A percentile compares a stretch with the other conserved stretches of the same genome.
These are phyloP conservation scores for Rosa rugosa DNA, from an alignment of 306 rosid species.

Conservation along the genomic window DNA sequence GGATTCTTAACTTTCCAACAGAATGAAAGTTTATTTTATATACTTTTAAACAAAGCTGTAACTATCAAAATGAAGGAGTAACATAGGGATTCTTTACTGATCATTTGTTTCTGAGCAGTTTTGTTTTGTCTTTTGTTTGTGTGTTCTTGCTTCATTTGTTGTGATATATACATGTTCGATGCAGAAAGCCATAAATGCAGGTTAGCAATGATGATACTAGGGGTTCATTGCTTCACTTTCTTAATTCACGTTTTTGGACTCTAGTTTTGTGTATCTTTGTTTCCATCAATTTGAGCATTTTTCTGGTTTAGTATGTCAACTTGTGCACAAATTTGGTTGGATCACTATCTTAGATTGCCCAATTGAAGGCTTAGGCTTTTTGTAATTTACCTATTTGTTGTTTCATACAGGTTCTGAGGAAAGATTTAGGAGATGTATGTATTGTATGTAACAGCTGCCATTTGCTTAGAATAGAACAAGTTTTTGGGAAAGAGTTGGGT, in stretches of 20 bases:
- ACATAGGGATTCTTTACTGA: too few relatives aligned
- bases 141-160: too few relatives aligned
- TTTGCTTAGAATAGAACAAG: not conserved
- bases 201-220: not conserved
- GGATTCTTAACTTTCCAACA: too few relatives aligned
- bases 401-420: not conserved
- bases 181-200: not conserved
- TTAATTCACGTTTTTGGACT: not conserved
- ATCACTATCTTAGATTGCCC: not conserved
- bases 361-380: not conserved
- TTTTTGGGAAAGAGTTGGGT: not conserved
- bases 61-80: too few relatives aligned
- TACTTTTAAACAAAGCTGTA: too few relatives aligned
- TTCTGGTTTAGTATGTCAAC: not conserved
- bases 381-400: not conserved
- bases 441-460: not conserved
- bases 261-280: not conserved
- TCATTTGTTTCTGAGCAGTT: too few relatives aligned
- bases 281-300: not conserved
- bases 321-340: not conserved
- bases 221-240: not conserved
- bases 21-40: too few relatives aligned
- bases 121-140: too few relatives aligned
- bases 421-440: not conserved
- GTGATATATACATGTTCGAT: too few relatives aligned